A percentile compares a stretch with the other conserved stretches of the same genome.
Evolutionary conservation across 192 early-diverging fungal genomes (phyloP).

Genomic region (Coemansia sp.): DNA sequence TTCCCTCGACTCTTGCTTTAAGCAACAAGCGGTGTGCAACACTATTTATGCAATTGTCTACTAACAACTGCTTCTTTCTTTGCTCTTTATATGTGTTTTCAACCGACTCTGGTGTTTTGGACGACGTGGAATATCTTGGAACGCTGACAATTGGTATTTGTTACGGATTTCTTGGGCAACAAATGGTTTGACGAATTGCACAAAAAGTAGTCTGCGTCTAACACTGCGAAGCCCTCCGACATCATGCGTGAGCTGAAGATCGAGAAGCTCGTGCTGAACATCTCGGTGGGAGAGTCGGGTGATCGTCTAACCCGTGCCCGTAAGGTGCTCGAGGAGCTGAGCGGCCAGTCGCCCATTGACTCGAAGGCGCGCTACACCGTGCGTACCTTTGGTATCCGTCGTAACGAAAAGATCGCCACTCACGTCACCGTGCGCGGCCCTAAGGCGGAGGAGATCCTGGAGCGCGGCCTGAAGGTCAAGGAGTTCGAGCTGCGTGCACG

Average conservation of each 20-base stretch:
- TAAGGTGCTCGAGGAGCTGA: conserved; percentile 99
- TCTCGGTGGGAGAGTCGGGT: conserved; percentile 99
- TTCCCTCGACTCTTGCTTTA: too few relatives aligned
- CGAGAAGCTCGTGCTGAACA: conserved; percentile 99
- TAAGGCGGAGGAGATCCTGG: conserved; percentile 96
- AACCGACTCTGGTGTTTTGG: not conserved
- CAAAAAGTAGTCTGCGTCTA: conserved; percentile 53
- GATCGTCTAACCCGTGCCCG: conserved; percentile 99
- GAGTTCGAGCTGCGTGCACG: conserved; percentile 94
- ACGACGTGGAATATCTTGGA: not conserved
- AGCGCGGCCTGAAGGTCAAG: conserved; percentile 99
- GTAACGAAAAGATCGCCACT: conserved; percentile 99
- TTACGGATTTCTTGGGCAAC: not conserved
- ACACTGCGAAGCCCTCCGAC: conserved; percentile 78
- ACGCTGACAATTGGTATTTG: not conserved
- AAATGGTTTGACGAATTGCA: not conserved
- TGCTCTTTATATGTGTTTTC: not conserved
- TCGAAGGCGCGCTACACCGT: conserved; percentile 99
- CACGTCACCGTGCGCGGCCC: conserved; percentile 98
- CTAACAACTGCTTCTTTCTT: not conserved
- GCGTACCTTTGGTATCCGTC: conserved; percentile 99
- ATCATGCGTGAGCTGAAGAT: conserved; percentile 94
- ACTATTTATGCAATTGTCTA: not conserved
- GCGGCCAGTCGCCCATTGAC: conserved; percentile 97
- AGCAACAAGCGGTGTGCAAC: not conserved